Conservation (phyloP, 2,329 filamentous ascomycete genomes). For the Cladosporium phlei region DNA sequence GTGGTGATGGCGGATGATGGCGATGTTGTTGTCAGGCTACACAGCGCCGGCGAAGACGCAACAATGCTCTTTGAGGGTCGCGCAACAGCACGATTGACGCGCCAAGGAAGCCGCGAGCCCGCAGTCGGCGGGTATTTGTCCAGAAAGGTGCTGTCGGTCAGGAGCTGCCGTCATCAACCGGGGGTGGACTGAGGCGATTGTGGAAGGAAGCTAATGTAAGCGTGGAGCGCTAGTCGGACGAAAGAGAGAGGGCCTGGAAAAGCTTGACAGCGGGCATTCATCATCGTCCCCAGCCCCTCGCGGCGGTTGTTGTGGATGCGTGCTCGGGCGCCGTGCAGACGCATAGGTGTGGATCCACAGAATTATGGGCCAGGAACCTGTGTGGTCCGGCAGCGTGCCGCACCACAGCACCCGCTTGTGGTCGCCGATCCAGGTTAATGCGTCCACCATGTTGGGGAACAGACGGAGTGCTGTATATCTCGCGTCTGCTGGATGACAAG, state of each 20-base stretch:
- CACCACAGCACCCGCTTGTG: no score
- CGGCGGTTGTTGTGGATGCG: background rate
- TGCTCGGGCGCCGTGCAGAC: conserved; percentile 4
- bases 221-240: conserved; percentile 1
- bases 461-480: conserved; percentile 5
- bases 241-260: conserved; percentile 4
- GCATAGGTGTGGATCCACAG: conserved; percentile 4
- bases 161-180: conserved; percentile 8
- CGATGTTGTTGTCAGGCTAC: no score
- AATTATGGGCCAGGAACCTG: background rate
- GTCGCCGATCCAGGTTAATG: background rate
- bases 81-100: background rate
- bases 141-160: conserved; percentile 3
- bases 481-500: conserved; percentile 11
- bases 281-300: conserved; percentile 9
- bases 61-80: no score
- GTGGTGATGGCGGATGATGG: no score
- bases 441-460: no score
- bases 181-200: background rate
- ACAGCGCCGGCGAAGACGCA: no score
- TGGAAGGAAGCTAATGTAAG: background rate
- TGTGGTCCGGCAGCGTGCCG: conserved; percentile 1
- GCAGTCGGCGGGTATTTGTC: conserved; percentile 9
- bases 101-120: conserved; percentile 3
- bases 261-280: conserved; percentile 10